phyloP scores from a whole-genome alignment of 176 grass and related monocot species.

The Saccharum officinarum region DNA sequence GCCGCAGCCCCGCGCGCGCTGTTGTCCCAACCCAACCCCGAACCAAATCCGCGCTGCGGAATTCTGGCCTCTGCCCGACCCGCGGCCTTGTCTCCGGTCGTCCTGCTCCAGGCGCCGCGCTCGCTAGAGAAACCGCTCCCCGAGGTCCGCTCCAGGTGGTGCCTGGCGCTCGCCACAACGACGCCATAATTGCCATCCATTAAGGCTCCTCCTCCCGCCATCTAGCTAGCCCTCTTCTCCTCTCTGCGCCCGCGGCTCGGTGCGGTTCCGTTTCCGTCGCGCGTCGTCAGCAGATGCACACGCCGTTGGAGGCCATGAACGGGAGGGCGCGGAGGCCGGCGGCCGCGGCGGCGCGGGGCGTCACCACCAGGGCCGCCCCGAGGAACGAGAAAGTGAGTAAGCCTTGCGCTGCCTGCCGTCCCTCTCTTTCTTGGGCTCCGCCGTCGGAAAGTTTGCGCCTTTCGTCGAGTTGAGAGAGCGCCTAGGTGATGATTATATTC shows the following conservation, averaged over 20 bases:
- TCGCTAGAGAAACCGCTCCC: not conserved
- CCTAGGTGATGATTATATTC: conserved; percentile 33
- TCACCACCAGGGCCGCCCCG: conserved; percentile 37
- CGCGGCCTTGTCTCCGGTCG: not conserved
- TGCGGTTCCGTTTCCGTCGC: not conserved
- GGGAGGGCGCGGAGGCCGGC: conserved; percentile 37
- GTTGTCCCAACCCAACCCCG: not conserved
- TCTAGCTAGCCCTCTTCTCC: not conserved
- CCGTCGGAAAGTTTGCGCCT: conserved; percentile 45
- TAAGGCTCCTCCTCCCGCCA: not conserved
- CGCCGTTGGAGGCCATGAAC: conserved; percentile 29
- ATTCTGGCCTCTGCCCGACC: not conserved
- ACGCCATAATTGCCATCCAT: conserved; percentile 24
- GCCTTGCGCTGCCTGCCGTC: conserved; percentile 25
- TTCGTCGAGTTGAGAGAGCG: conserved; percentile 50
- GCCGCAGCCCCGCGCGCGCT: not conserved
- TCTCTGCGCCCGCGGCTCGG: not conserved
- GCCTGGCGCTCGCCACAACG: not conserved
- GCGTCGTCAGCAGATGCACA: conserved; percentile 19
- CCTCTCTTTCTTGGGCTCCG: conserved; percentile 23
- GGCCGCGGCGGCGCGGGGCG: conserved; percentile 21
- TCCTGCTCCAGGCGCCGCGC: conserved; percentile 7
- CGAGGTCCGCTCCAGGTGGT: not conserved
- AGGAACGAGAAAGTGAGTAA: conserved; percentile 71
- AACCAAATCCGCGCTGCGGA: not conserved